A percentile compares a stretch with the other conserved stretches of the same genome.
Conservation (phyloP, 768 basidiomycete species). For the Mycena metata region DNA sequence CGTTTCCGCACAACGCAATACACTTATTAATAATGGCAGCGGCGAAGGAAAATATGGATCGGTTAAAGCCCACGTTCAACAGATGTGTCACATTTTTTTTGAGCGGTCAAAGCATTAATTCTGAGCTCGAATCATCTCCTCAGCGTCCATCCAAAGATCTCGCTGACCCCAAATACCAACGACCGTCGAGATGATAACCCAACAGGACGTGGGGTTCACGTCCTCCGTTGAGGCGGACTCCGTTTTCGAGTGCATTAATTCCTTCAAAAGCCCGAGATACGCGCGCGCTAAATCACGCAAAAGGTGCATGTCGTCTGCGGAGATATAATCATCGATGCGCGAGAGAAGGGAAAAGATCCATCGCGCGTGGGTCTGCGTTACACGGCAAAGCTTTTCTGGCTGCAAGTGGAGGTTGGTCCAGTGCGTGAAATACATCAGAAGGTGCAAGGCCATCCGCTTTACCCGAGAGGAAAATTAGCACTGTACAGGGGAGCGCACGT, state of each 20-base stretch:
- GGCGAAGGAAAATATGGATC: too few relatives aligned
- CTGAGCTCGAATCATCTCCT: constrained; percentile 56
- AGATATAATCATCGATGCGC: constrained; percentile 75
- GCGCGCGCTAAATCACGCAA: constrained; percentile 82
- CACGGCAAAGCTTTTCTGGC: constrained; percentile 50
- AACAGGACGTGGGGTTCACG: constrained; percentile 56
- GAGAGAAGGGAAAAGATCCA: constrained; percentile 87
- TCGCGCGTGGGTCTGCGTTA: constrained; percentile 71
- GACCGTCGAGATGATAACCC: constrained; percentile 79
- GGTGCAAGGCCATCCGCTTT: constrained; percentile 78
- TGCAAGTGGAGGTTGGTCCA: constrained; percentile 80
- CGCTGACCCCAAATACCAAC: constrained; percentile 81
- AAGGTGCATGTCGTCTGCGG: constrained; percentile 83
- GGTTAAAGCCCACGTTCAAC: background rate
- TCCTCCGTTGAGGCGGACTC: constrained; percentile 25
- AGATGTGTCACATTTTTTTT: background rate
- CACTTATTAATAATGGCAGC: too few relatives aligned
- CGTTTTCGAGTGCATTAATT: constrained; percentile 42
- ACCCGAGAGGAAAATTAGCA: constrained; percentile 32
- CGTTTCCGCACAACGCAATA: too few relatives aligned
- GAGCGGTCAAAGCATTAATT: constrained; percentile 8
- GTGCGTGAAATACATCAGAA: constrained; percentile 87
- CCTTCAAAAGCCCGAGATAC: constrained; percentile 68
- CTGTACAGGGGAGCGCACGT: constrained; percentile 19
- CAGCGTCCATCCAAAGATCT: constrained; percentile 86